These are phyloP conservation scores for Sarocladium strictum DNA, from an alignment of 2,329 filamentous ascomycete genomes.

Conservation along the genomic window DNA sequence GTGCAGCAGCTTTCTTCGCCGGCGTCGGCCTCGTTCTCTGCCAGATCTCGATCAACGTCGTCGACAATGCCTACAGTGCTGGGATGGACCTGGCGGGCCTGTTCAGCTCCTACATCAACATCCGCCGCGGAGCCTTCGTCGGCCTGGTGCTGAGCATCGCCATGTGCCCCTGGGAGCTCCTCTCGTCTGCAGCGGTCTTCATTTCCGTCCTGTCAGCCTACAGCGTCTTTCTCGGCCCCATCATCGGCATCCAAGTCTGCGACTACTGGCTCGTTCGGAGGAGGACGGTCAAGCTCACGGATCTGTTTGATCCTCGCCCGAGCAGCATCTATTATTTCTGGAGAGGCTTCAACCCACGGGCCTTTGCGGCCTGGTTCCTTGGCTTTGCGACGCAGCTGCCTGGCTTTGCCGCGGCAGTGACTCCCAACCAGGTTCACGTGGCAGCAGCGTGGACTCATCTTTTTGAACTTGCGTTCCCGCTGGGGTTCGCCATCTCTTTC, in stretches of 20 bases:
- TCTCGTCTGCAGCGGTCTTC: constrained; percentile 22
- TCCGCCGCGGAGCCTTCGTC: constrained; percentile 24
- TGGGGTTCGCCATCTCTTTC: constrained; percentile 20
- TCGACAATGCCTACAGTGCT: constrained; percentile 22
- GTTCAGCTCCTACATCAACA: constrained; percentile 24
- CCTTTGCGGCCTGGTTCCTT: constrained; percentile 20
- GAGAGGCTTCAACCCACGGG: constrained; percentile 27
- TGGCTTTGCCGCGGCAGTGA: constrained; percentile 17
- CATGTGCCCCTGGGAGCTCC: constrained; percentile 29
- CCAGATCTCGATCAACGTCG: constrained; percentile 23
- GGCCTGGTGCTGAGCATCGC: constrained; percentile 27
- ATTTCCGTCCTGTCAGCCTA: constrained; percentile 26
- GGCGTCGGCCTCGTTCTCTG: constrained; percentile 33
- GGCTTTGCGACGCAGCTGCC: constrained; percentile 20
- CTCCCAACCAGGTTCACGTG: constrained; percentile 18
- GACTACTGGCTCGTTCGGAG: constrained; percentile 34
- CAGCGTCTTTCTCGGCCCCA: constrained; percentile 31
- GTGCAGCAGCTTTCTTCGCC: constrained; percentile 26
- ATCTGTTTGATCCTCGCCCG: constrained; percentile 35
- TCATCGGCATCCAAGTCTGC: constrained; percentile 33
- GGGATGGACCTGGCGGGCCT: constrained; percentile 25
- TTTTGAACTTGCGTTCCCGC: constrained; percentile 24
- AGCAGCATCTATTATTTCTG: constrained; percentile 29
- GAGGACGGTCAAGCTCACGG: constrained; percentile 32
- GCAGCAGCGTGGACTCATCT: constrained; percentile 19